Evolutionary conservation across 2,329 filamentous ascomycete genomes (phyloP), one percentile per base, ranked within the genome.

Genomic region (Colletotrichum tofieldiae): DNA sequence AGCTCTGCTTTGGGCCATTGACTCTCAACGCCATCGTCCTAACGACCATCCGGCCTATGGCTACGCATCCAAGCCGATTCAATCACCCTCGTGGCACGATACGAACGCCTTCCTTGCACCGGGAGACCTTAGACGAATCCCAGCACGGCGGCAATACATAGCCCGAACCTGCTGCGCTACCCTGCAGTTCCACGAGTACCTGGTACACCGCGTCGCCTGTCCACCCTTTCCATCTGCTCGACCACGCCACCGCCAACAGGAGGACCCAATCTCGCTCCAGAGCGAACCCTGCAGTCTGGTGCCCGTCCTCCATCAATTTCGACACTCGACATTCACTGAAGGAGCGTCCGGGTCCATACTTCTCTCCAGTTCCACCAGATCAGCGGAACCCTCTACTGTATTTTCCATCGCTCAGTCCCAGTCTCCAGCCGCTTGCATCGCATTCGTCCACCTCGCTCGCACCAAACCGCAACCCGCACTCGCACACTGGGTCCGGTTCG

Each of bases 131-230:
- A 43, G 26, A 63, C 32, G 41, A 68, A 59, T 60, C 56, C 41
- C 65, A 49, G 65, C 45, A 39, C 65, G 49, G 37, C 69, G 52
- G 45, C 65, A 45, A 26, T 58, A 59, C 69, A 32, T 59, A 26
- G 52, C 58, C 45, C 69, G 23, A 69, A 69, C 59, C 69, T 69
- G 65, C 52, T 47, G 65, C 54, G n/a, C 51, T 64, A 72, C 69
- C 65, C 65, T 72, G 69, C 69, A 69, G 16, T 52, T 56, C 67
- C 58, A 60, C 69, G 65, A 64, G 69, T 60, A 5, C 52, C 52
- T 43, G 65, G 66, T 66, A 61, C 54, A 35, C n/a, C 43, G 54
- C 45, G 18, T 41, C 54, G 43, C 55, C 45, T 41, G 55, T 41
- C 64, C 18, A 18, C n/a, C 54, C 43, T 43, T 37, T 39, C 23